Evolutionary conservation across 2,329 filamentous ascomycete species (phyloP), one percentile per base, ranked within the genome.

Genomic region (Colletotrichum echinochloae): DNA sequence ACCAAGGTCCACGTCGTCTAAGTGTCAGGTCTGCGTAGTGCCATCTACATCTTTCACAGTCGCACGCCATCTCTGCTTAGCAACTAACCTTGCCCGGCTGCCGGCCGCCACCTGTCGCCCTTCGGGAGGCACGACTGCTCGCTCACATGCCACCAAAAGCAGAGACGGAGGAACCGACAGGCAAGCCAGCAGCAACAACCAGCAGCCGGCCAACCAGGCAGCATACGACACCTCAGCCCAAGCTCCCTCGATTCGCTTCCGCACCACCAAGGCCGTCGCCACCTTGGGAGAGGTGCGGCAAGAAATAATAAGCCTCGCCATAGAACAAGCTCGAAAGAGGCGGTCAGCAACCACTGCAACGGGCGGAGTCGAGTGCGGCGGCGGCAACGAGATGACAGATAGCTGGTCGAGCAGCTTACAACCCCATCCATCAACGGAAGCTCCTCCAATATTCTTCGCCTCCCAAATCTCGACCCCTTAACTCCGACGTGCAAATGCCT

Each of bases 111-210:
- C 51, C 48, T 51, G 52, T 44, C 41, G 56, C 51, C 28, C 46
- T 49, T 68, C 59, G 64, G 52, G 57, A 68, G 67, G 51, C 65
- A 63, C 64, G 51, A 68, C 62, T 70, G 57, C 68, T 71, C 68
- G 57, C 68, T 71, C 68, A 71, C 68, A 71, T 71, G 68, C 63
- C 68, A 71, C 64, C 18, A 33, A 57, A 51, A 52, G 30, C 56
- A 67, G 63, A 62, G 44, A 59, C 56, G 67, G 56, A 30, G 44
- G 41, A 23, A 26, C 49, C 51, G 52, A 55, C 20, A 55, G 63
- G 41, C 57, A 26, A 49, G 52, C 55, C 39, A 41, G 18, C 63
- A 51, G 28, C 33, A 37, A 63, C 23, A n/a, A n/a, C n/a, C 20
- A 44, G 35, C 35, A 48, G 35, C 56, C 30, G 49, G 33, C 35